Percentiles rank a stretch among this genome's conserved stretches.
Conservation (phyloP, 2,329 filamentous ascomycete species). For the Chaetomium globosum region DNA sequence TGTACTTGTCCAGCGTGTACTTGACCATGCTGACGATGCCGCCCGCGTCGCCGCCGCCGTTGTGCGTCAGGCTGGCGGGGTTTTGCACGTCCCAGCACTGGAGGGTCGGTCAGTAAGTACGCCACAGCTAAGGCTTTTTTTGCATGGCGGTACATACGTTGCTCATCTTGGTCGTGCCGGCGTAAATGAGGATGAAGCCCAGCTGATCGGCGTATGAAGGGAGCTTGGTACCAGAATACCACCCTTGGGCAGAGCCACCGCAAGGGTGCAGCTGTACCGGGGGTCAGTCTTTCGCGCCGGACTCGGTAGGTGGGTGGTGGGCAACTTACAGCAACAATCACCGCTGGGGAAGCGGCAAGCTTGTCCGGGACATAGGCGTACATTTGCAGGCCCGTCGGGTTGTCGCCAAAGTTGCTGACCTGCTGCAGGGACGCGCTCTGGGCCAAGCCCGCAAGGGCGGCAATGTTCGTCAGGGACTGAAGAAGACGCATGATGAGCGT, state of each 20-base stretch:
- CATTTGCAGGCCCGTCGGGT: slow-evolving; percentile 47
- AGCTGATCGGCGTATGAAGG: slow-evolving; percentile 43
- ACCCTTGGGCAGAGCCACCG: slow-evolving; percentile 47
- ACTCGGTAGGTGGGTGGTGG: background rate
- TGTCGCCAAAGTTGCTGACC: slow-evolving; percentile 38
- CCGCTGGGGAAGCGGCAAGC: slow-evolving; percentile 45
- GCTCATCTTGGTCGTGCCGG: slow-evolving; percentile 47
- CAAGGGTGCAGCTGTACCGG: slow-evolving; percentile 48
- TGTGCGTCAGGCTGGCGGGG: slow-evolving; percentile 49
- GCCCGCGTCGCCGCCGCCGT: slow-evolving; percentile 53
- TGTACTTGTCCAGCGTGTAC: slow-evolving; percentile 52
- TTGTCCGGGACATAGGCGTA: slow-evolving; percentile 46
- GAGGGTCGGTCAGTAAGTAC: background rate
- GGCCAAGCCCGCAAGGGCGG: slow-evolving; percentile 25
- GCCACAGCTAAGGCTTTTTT: too few species aligned
- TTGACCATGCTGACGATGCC: slow-evolving; percentile 57
- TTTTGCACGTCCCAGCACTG: slow-evolving; percentile 58
- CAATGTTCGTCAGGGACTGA: slow-evolving; percentile 24
- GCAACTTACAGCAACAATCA: slow-evolving; percentile 47
- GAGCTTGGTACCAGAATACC: slow-evolving; percentile 50
- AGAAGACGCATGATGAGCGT: slow-evolving; percentile 25
- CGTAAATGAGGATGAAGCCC: slow-evolving; percentile 51
- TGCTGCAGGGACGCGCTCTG: slow-evolving; percentile 34
- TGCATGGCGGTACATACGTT: too few species aligned
- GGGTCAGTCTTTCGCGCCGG: background rate